Evolutionary conservation across 176 grass and related monocot genomes (phyloP).

Genomic region (Carex kokanica): DNA sequence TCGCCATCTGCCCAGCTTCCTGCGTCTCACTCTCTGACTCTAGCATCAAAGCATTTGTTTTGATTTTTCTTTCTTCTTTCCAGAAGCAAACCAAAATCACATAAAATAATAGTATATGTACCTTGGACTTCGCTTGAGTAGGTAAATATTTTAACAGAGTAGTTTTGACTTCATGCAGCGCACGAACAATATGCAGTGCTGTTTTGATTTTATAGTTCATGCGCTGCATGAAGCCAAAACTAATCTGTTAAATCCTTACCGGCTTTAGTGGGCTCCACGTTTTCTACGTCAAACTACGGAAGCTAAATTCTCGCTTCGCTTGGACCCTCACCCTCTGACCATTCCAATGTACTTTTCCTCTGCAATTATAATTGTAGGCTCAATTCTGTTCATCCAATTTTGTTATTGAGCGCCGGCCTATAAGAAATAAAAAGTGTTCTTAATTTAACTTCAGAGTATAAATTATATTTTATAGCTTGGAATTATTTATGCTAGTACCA

Average conservation of each 20-base stretch:
- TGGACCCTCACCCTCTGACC: not conserved
- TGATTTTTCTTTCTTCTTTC: conserved; percentile 7
- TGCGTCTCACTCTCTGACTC: no score
- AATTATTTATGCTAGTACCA: not conserved
- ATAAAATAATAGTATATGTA: not conserved
- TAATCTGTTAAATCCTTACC: no score
- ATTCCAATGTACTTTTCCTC: not conserved
- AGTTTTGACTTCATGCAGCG: no score
- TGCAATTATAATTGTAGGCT: not conserved
- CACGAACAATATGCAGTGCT: no score
- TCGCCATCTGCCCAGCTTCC: not conserved
- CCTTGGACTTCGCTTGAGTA: no score
- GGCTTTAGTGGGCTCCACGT: not conserved
- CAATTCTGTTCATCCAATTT: not conserved
- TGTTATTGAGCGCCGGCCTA: not conserved
- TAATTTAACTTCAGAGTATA: not conserved
- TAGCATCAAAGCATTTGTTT: not conserved
- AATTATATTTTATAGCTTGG: not conserved
- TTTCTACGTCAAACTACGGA: not conserved
- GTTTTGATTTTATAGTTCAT: no score
- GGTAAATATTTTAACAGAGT: no score
- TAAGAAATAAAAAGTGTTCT: not conserved
- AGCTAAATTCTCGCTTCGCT: not conserved
- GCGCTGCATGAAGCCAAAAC: no score
- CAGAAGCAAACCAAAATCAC: not conserved